Evolutionary conservation across 2,329 filamentous ascomycete genomes (phyloP).

Genomic region (Arachnopeziza araneosa): DNA sequence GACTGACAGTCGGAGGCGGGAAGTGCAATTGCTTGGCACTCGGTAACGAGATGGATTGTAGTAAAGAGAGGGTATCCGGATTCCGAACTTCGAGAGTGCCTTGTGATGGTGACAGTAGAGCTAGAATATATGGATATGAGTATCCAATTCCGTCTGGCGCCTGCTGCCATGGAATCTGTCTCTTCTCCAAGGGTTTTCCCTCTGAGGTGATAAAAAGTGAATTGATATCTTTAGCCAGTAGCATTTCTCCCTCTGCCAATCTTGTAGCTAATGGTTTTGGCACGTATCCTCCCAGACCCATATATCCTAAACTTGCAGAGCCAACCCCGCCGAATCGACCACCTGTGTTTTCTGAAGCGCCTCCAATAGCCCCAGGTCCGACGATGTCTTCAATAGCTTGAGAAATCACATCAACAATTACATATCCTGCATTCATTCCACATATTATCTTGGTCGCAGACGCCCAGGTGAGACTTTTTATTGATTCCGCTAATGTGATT

Average conservation of each 20-base stretch:
- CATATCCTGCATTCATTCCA: constrained; percentile 87
- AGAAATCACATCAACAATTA: constrained; percentile 78
- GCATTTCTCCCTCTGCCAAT: constrained; percentile 74
- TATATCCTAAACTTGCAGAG: constrained; percentile 89
- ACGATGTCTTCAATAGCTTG: constrained; percentile 71
- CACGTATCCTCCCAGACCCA: constrained; percentile 87
- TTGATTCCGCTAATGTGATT: constrained; percentile 72
- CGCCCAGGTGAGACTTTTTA: constrained; percentile 88
- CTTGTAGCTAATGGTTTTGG: constrained; percentile 84
- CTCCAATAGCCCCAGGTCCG: constrained; percentile 67
- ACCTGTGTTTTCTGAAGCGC: constrained; percentile 46
- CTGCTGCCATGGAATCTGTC: constrained; percentile 85
- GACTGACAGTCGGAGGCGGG: constrained; percentile 82
- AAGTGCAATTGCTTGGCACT: constrained; percentile 84
- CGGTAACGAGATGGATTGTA: constrained; percentile 79
- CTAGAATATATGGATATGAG: constrained; percentile 92
- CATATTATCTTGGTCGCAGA: constrained; percentile 81
- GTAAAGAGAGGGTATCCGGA: constrained; percentile 80
- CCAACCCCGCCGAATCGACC: constrained; percentile 76
- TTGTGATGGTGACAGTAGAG: constrained; percentile 76
- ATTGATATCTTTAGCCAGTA: constrained; percentile 97
- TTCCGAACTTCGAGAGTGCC: constrained; percentile 87
- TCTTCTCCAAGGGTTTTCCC: constrained; percentile 74
- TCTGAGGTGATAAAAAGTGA: constrained; percentile 84
- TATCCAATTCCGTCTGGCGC: constrained; percentile 91